These are phyloP conservation scores for Solanum piurae DNA, from an alignment of 257 asterid genomes.

Conservation along the genomic window DNA sequence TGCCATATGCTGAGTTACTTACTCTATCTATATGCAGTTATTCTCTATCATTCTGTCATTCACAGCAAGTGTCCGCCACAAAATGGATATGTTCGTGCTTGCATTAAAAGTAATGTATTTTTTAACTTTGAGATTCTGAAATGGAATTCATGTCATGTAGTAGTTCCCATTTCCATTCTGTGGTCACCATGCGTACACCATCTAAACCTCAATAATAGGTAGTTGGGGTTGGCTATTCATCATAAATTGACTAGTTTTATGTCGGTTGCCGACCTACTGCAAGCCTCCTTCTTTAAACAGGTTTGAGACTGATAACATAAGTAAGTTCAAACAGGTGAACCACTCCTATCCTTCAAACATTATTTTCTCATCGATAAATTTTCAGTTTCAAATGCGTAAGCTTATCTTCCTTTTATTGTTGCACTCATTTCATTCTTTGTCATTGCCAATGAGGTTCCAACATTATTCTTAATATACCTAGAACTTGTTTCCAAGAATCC, in stretches of 20 bases:
- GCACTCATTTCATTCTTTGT: not conserved
- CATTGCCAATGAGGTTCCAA: not conserved
- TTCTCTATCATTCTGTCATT: conserved; percentile 80
- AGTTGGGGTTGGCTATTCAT: not conserved
- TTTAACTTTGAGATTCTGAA: conserved; percentile 14
- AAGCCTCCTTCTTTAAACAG: not conserved
- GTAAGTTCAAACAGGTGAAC: not conserved
- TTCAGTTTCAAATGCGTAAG: not conserved
- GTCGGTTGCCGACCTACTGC: not conserved
- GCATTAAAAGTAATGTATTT: conserved; percentile 83
- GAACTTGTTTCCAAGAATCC: not conserved
- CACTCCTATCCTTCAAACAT: not conserved
- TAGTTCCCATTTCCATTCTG: not conserved
- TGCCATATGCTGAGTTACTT: not conserved
- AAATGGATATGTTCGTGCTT: conserved; percentile 69
- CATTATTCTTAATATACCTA: not conserved
- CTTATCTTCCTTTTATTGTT: not conserved
- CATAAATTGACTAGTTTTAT: not conserved
- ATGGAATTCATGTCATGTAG: not conserved
- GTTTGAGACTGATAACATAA: not conserved
- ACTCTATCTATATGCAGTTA: conserved; percentile 40
- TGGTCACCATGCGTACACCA: not conserved
- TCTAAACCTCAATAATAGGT: not conserved
- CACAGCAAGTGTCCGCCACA: conserved; percentile 71
- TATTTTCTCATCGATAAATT: not conserved